Evolutionary conservation across 2,329 filamentous ascomycete species (phyloP).

Genomic region (Colletotrichum sp.): DNA sequence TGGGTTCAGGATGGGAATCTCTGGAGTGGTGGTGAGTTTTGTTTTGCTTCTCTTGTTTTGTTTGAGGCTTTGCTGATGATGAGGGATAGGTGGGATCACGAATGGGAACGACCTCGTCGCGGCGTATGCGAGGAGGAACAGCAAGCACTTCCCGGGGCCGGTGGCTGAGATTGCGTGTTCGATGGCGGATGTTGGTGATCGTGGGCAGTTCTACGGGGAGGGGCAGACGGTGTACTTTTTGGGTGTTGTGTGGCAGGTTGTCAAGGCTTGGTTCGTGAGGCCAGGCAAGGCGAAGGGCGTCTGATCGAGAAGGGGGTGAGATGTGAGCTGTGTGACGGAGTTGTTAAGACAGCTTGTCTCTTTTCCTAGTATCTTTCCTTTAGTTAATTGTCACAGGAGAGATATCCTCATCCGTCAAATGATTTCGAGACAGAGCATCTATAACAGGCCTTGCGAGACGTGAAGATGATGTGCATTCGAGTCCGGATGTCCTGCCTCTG

Average conservation of each 20-base stretch:
- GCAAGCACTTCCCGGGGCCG: slow-evolving; percentile 45
- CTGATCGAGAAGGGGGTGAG: background rate
- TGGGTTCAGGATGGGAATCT: slow-evolving; percentile 60
- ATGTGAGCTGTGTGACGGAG: background rate
- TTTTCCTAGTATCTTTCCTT: background rate
- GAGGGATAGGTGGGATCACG: slow-evolving; percentile 51
- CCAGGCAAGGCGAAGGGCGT: background rate
- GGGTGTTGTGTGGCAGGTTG: slow-evolving; percentile 40
- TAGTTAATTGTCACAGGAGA: too few relatives aligned
- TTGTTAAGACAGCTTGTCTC: too few relatives aligned
- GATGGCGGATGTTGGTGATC: slow-evolving; percentile 55
- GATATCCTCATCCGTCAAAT: too few relatives aligned
- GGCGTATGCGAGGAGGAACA: slow-evolving; percentile 49
- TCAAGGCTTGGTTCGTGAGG: slow-evolving; percentile 37
- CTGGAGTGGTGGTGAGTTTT: slow-evolving; percentile 56
- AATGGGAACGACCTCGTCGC: slow-evolving; percentile 62
- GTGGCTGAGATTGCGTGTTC: slow-evolving; percentile 48
- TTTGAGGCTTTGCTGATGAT: background rate
- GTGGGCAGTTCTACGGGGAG: slow-evolving; percentile 46
- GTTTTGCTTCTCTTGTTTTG: background rate
- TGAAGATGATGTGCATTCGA: background rate
- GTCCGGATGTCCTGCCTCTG: background rate
- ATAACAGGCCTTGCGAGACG: background rate
- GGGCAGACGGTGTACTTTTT: slow-evolving; percentile 37
- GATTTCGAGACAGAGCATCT: too few relatives aligned